phyloP scores from a whole-genome alignment of 495 filamentous ascomycete species.

The Friedmanniomyces endolithicus region DNA sequence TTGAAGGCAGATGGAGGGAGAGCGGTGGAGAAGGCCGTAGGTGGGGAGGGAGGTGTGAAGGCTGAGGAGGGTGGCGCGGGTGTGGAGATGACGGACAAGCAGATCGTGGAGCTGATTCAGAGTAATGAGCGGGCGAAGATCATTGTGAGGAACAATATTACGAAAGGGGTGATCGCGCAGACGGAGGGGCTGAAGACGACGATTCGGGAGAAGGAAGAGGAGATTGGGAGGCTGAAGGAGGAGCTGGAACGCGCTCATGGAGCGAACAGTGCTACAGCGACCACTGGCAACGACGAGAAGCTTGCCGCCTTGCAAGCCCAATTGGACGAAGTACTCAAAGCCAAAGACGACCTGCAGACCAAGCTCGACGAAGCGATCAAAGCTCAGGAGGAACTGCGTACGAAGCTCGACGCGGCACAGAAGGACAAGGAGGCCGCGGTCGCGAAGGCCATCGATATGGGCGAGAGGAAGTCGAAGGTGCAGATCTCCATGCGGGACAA shows the following conservation, averaged over 20 bases:
- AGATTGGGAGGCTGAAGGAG: conserved; percentile 7
- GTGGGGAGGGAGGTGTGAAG: background rate
- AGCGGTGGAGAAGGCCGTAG: conserved; percentile 11
- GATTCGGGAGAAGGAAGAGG: conserved; percentile 15
- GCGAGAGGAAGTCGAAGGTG: conserved; percentile 51
- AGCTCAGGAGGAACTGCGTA: conserved; percentile 2
- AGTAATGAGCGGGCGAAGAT: conserved; percentile 4
- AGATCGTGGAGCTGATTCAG: conserved; percentile 10
- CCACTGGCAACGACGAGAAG: background rate
- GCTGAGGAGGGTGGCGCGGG: background rate
- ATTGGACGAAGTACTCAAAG: background rate
- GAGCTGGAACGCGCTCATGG: conserved; percentile 9
- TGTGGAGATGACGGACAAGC: conserved; percentile 6
- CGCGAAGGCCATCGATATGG: conserved; percentile 14
- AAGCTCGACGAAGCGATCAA: conserved; percentile 6
- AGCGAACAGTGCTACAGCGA: background rate
- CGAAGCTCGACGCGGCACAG: conserved; percentile 4
- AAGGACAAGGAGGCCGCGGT: conserved; percentile 10
- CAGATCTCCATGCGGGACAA: conserved; percentile 1
- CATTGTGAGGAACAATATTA: conserved; percentile 13
- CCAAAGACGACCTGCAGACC: background rate
- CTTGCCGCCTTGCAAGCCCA: background rate
- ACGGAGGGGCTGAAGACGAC: conserved; percentile 3
- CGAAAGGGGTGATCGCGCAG: background rate
- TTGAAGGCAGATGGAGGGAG: conserved; percentile 19